These are phyloP conservation scores for Epichloe scottii DNA, from an alignment of 2,329 filamentous ascomycete species.

Conservation along the genomic window DNA sequence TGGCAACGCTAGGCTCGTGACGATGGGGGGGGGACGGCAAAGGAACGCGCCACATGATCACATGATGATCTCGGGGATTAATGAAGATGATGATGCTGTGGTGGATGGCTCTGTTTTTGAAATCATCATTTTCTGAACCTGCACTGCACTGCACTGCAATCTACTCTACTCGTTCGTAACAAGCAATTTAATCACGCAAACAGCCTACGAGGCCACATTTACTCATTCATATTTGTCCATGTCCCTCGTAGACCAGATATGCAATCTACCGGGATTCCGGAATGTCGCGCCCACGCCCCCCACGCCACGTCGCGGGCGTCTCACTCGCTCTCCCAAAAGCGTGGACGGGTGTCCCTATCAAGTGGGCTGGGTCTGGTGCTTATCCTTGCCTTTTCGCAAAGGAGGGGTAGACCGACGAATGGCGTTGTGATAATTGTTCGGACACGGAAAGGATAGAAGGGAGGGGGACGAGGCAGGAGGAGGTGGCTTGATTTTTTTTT, in stretches of 20 bases:
- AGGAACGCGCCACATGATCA: not conserved
- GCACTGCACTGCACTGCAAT: no score
- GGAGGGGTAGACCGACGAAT: no score
- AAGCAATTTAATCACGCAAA: no score
- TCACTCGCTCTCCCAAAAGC: not conserved
- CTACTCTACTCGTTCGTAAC: no score
- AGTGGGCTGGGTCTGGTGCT: constrained; percentile 4
- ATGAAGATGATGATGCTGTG: not conserved
- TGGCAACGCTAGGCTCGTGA: not conserved
- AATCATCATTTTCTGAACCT: not conserved
- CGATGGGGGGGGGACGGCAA: not conserved
- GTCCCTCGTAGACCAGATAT: not conserved
- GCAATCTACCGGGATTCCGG: not conserved
- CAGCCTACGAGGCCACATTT: no score
- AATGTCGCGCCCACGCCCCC: not conserved
- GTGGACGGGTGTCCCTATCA: not conserved
- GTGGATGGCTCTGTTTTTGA: not conserved
- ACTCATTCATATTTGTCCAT: no score
- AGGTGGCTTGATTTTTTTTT: not conserved
- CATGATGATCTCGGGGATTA: not conserved
- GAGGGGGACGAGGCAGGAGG: not conserved
- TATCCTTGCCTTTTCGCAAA: not conserved
- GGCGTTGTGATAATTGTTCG: no score
- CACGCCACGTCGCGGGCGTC: not conserved
- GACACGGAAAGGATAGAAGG: not conserved